Conservation (phyloP, 371 early-diverging fungal genomes). For the Mortierella sp. region DNA sequence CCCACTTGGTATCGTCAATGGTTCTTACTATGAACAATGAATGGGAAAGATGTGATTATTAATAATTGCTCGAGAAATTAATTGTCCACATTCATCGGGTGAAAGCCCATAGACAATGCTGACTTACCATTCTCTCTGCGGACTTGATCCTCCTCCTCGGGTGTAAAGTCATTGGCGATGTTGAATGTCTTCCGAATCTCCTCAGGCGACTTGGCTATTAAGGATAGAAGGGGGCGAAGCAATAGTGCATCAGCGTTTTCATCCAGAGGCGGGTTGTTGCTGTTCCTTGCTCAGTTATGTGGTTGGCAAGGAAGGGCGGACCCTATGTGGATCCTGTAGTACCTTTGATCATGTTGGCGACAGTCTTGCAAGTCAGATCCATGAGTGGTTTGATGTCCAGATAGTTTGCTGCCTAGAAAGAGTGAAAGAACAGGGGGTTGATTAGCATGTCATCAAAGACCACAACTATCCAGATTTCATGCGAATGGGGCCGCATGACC, state of each 20-base stretch:
- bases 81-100: background rate
- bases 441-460: background rate
- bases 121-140: constrained; percentile 71
- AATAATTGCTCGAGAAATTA: constrained; percentile 6
- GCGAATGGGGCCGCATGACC: no score
- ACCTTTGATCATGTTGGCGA: constrained; percentile 93
- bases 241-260: background rate
- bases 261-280: no score
- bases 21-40: background rate
- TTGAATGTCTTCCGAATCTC: constrained; percentile 90
- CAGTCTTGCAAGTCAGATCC: constrained; percentile 89
- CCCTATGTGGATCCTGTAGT: background rate
- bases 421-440: background rate
- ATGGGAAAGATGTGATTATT: background rate
- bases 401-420: constrained; percentile 83
- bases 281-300: background rate
- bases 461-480: background rate
- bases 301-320: no score
- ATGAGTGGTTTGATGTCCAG: constrained; percentile 89
- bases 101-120: background rate
- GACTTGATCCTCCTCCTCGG: constrained; percentile 85
- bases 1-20: background rate
- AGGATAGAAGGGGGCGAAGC: no score
- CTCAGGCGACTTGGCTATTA: constrained; percentile 79
- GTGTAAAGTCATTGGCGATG: constrained; percentile 89